These are phyloP conservation scores for Globomyces sp. DNA, from an alignment of 371 early-diverging fungal species.

Conservation along the genomic window DNA sequence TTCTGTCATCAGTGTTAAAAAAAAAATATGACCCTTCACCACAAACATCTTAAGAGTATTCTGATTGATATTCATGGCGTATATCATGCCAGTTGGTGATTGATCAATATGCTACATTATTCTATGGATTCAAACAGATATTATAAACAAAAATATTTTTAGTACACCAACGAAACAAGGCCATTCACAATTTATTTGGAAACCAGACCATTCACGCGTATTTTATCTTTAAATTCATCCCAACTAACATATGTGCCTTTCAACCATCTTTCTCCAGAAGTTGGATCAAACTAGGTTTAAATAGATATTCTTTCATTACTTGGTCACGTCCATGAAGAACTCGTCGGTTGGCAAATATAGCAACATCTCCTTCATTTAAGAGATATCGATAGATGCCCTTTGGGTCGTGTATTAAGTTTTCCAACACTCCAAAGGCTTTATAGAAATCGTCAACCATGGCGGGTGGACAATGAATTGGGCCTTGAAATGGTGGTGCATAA, in stretches of 20 bases:
- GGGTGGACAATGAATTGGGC: constrained; percentile 59
- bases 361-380: constrained; percentile 73
- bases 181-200: too few species aligned
- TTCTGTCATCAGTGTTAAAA: constrained; percentile 4
- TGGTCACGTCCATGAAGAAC: constrained; percentile 77
- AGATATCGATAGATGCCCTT: constrained; percentile 60
- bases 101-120: too few species aligned
- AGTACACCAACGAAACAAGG: too few species aligned
- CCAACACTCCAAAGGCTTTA: constrained; percentile 66
- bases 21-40: neutral
- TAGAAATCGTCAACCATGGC: constrained; percentile 62
- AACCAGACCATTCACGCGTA: too few species aligned
- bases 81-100: too few species aligned
- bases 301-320: too few species aligned
- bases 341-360: constrained; percentile 79
- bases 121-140: too few species aligned
- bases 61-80: too few species aligned
- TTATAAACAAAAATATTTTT: too few species aligned
- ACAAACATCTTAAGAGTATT: too few species aligned
- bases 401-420: constrained; percentile 58
- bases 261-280: constrained; percentile 69
- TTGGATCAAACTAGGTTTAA: constrained; percentile 60
- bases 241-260: constrained; percentile 79
- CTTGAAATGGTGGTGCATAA: constrained; percentile 91
- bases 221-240: constrained; percentile 69